These are phyloP conservation scores for Malassezia dermatis DNA, from an alignment of 1,284 basidiomycete species.

Conservation along the genomic window DNA sequence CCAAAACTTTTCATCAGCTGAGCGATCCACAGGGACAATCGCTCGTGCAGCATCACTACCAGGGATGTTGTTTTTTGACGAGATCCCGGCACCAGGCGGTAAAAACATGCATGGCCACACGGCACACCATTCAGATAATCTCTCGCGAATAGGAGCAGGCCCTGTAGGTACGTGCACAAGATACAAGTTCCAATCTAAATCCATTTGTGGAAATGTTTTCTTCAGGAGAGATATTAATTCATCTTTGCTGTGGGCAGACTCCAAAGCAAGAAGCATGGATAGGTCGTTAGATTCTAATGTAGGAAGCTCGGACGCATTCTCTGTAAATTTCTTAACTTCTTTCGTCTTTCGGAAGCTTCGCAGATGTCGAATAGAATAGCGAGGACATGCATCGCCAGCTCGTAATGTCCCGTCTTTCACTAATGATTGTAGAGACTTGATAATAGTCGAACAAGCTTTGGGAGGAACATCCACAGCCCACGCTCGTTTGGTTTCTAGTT, in stretches of 20 bases:
- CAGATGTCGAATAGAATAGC: slow-evolving; percentile 25
- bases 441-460: slow-evolving; percentile 17
- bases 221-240: slow-evolving; percentile 18
- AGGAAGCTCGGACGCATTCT: not conserved
- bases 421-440: slow-evolving; percentile 16
- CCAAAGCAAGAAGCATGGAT: slow-evolving; percentile 23
- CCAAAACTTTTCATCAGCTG: slow-evolving; percentile 22
- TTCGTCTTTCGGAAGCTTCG: slow-evolving; percentile 26
- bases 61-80: slow-evolving; percentile 6
- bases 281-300: not conserved
- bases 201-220: not conserved
- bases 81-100: slow-evolving; percentile 18
- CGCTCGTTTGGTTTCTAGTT: slow-evolving; percentile 55
- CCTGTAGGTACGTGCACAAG: slow-evolving; percentile 59
- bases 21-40: slow-evolving; percentile 24
- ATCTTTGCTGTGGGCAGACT: slow-evolving; percentile 10
- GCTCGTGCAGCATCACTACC: slow-evolving; percentile 16
- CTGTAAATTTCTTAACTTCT: not conserved
- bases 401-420: slow-evolving; percentile 17
- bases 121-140: slow-evolving; percentile 53
- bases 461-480: slow-evolving; percentile 74
- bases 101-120: slow-evolving; percentile 42
- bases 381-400: slow-evolving; percentile 23
- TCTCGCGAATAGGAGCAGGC: slow-evolving; percentile 61
- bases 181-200: slow-evolving; percentile 34